Evolutionary conservation across 1,284 basidiomycete genomes (phyloP).

Genomic region (Athelia psychrophila): DNA sequence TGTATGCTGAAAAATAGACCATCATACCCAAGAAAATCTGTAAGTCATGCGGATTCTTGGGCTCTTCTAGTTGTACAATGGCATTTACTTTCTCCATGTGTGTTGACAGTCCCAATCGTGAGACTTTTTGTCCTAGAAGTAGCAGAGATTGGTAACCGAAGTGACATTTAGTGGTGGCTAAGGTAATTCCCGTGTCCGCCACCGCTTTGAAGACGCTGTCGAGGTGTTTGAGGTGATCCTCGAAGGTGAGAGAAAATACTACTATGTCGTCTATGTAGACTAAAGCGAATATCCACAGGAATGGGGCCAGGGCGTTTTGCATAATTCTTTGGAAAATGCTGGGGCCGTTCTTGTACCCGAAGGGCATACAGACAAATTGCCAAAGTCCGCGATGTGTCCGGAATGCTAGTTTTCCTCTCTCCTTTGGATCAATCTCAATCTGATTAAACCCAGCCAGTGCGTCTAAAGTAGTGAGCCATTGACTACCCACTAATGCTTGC

Average conservation of each 20-base stretch:
- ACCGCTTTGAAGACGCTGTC: slow-evolving; percentile 28
- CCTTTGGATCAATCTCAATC: slow-evolving; percentile 24
- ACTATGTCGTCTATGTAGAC: slow-evolving; percentile 40
- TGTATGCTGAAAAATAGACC: slow-evolving; percentile 27
- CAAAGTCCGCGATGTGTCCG: slow-evolving; percentile 34
- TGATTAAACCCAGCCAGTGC: slow-evolving; percentile 39
- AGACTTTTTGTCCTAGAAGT: slow-evolving; percentile 33
- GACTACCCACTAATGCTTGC: slow-evolving; percentile 26
- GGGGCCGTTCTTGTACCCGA: slow-evolving; percentile 38
- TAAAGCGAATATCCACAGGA: slow-evolving; percentile 34
- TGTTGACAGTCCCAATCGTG: too few species aligned
- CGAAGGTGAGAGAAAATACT: slow-evolving; percentile 26
- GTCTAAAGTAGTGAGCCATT: slow-evolving; percentile 32
- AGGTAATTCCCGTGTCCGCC: slow-evolving; percentile 25
- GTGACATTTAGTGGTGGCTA: slow-evolving; percentile 31
- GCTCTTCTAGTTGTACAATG: slow-evolving; percentile 15
- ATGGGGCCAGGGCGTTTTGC: slow-evolving; percentile 33
- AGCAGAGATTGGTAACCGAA: slow-evolving; percentile 29
- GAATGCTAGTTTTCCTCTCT: slow-evolving; percentile 33
- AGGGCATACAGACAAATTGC: slow-evolving; percentile 40
- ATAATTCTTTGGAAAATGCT: slow-evolving; percentile 38
- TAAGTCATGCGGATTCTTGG: slow-evolving; percentile 22
- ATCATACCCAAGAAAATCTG: slow-evolving; percentile 31
- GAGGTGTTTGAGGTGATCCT: slow-evolving; percentile 30
- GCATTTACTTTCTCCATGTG: too few species aligned